Evolutionary conservation across 768 basidiomycete species (phyloP).

Genomic region (Amylocystis lapponica): DNA sequence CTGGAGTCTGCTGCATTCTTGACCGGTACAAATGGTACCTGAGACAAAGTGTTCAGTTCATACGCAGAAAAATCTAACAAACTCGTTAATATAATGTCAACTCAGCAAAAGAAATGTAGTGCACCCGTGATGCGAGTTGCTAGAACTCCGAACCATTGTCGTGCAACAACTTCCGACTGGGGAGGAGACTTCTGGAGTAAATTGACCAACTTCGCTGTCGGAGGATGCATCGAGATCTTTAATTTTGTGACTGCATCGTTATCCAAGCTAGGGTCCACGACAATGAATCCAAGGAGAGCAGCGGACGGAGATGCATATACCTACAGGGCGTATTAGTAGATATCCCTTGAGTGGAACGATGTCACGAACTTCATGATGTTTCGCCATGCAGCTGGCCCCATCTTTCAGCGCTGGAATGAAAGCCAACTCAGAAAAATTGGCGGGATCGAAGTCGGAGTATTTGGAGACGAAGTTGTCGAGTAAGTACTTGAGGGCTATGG

Average conservation of each 20-base stretch:
- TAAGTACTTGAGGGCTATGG: slow-evolving; percentile 73
- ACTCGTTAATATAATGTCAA: slow-evolving; percentile 1
- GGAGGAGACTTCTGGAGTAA: slow-evolving; percentile 60
- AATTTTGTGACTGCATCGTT: slow-evolving; percentile 56
- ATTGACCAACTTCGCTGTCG: slow-evolving; percentile 51
- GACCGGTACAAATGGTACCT: slow-evolving; percentile 62
- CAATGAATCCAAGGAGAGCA: slow-evolving; percentile 69
- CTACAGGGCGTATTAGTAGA: slow-evolving; percentile 39
- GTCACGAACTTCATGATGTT: slow-evolving; percentile 54
- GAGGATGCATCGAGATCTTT: slow-evolving; percentile 64
- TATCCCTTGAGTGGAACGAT: not conserved
- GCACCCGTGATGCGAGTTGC: slow-evolving; percentile 56
- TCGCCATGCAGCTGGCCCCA: slow-evolving; percentile 48
- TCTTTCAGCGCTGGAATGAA: slow-evolving; percentile 75
- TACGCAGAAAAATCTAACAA: slow-evolving; percentile 48
- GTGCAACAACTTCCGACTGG: slow-evolving; percentile 44
- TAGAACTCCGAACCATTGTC: slow-evolving; percentile 62
- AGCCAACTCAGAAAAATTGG: slow-evolving; percentile 47
- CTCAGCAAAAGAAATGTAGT: slow-evolving; percentile 1
- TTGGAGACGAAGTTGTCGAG: slow-evolving; percentile 61
- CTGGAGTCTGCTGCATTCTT: slow-evolving; percentile 23
- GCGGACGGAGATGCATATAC: slow-evolving; percentile 68
- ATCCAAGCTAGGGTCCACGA: slow-evolving; percentile 49
- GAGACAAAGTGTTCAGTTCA: slow-evolving; percentile 54
- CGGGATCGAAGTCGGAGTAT: slow-evolving; percentile 56